Evolutionary conservation across 208 protist species (phyloP).

Genomic region (Trypanosoma congolense): DNA sequence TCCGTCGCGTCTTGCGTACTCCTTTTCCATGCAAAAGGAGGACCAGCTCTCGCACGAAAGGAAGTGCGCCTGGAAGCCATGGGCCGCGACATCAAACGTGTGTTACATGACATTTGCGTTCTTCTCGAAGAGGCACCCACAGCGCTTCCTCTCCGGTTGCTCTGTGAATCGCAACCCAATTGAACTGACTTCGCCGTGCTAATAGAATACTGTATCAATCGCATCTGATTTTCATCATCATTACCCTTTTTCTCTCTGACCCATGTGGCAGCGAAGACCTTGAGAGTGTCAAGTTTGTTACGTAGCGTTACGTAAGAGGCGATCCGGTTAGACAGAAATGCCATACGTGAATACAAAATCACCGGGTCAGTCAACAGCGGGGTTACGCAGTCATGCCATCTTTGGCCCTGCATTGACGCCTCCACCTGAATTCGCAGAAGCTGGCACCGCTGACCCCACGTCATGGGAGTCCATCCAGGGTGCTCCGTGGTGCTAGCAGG

Average conservation of each 20-base stretch:
- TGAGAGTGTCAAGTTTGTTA: slow-evolving; percentile 37
- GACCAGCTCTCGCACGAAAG: background rate
- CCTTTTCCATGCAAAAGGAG: background rate
- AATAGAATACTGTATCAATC: slow-evolving; percentile 15
- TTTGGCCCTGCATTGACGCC: slow-evolving; percentile 20
- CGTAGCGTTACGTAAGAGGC: slow-evolving; percentile 47
- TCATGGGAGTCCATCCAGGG: slow-evolving; percentile 32
- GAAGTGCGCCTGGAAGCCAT: no score
- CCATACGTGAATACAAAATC: slow-evolving; percentile 40
- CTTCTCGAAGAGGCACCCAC: background rate
- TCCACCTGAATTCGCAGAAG: slow-evolving; percentile 34
- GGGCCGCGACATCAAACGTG: no score
- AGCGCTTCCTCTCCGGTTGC: background rate
- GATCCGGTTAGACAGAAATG: slow-evolving; percentile 57
- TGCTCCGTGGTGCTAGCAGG: slow-evolving; percentile 20
- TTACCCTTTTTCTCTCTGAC: slow-evolving; percentile 1
- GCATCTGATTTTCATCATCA: background rate
- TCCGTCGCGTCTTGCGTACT: no score
- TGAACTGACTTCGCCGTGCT: background rate
- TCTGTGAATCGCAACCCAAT: slow-evolving; percentile 2
- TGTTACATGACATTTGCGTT: background rate
- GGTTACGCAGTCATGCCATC: slow-evolving; percentile 32
- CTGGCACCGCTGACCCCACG: slow-evolving; percentile 33
- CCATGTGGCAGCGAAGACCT: slow-evolving; percentile 11
- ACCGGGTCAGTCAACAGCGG: slow-evolving; percentile 49